phyloP scores from a whole-genome alignment of 768 basidiomycete genomes.

The Trametes gibbosa region DNA sequence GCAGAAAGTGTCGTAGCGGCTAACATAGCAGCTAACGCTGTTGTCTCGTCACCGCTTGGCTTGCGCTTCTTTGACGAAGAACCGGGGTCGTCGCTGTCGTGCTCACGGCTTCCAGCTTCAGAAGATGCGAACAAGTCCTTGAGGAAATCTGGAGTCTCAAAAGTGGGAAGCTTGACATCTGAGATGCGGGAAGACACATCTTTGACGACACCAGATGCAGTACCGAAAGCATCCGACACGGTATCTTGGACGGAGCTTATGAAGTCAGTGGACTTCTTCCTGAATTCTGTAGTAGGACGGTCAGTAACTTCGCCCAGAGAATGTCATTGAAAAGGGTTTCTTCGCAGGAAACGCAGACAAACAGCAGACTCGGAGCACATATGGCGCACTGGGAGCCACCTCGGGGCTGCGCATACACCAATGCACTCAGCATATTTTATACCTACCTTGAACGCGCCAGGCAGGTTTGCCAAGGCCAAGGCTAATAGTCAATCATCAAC shows the following conservation, averaged over 20 bases:
- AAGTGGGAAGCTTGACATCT: constrained; percentile 32
- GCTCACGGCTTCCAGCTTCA: constrained; percentile 17
- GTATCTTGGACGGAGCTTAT: constrained; percentile 63
- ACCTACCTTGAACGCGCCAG: no score
- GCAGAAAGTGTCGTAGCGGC: constrained; percentile 80
- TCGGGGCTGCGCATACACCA: no score
- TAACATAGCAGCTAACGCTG: constrained; percentile 69
- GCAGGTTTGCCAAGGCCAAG: no score
- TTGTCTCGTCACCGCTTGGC: constrained; percentile 54
- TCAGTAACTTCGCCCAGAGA: background rate
- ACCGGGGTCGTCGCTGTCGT: constrained; percentile 33
- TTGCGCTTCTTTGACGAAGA: constrained; percentile 39
- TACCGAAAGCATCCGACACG: constrained; percentile 66
- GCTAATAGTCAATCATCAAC: no score
- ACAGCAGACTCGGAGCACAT: no score
- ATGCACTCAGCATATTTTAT: no score
- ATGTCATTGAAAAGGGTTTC: background rate
- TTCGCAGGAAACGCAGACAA: no score
- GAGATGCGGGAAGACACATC: constrained; percentile 14
- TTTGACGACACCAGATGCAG: constrained; percentile 69
- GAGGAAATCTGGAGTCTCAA: constrained; percentile 65
- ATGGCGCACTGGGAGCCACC: no score
- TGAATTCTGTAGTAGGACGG: constrained; percentile 51
- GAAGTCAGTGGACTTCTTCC: constrained; percentile 66
- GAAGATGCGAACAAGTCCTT: constrained; percentile 53